These are phyloP conservation scores for Gaeumannomyces sp. DNA, from an alignment of 2,329 filamentous ascomycete genomes.

Conservation along the genomic window DNA sequence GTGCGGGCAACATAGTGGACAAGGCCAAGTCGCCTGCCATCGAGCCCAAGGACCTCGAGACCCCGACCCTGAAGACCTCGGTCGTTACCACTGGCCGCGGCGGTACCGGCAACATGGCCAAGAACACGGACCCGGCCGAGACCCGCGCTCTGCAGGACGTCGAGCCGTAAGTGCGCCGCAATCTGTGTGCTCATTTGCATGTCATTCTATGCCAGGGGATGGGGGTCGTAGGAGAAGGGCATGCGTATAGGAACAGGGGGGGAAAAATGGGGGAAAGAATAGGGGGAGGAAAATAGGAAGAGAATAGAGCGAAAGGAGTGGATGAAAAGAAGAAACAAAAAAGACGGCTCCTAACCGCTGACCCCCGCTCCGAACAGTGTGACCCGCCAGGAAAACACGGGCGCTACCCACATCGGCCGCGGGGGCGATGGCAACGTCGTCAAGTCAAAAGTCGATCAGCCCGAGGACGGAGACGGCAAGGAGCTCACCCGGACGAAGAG, in stretches of 20 bases:
- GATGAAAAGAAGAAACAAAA: background rate
- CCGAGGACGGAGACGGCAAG: conserved; percentile 31
- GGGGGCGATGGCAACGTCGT: conserved; percentile 70
- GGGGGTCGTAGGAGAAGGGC: background rate
- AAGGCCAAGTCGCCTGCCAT: conserved; percentile 39
- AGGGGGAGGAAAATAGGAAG: too few species aligned
- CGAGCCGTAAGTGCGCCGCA: conserved; percentile 47
- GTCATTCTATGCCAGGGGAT: background rate
- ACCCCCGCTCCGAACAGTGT: conserved; percentile 30
- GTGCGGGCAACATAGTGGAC: conserved; percentile 68
- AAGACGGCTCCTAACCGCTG: background rate
- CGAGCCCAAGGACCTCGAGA: conserved; percentile 62
- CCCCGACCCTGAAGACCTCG: conserved; percentile 76
- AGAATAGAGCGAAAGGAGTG: too few species aligned
- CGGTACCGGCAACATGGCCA: conserved; percentile 81
- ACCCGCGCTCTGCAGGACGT: conserved; percentile 82
- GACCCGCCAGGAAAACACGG: conserved; percentile 49
- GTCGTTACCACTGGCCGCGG: conserved; percentile 86
- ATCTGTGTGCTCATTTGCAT: too few species aligned
- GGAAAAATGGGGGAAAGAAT: too few species aligned
- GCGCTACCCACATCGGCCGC: conserved; percentile 61
- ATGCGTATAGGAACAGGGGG: too few species aligned
- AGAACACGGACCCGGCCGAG: conserved; percentile 62
- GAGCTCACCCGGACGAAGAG: conserved; percentile 17
- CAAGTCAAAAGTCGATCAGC: conserved; percentile 30